Percentiles rank a stretch among this genome's conserved stretches.
These are phyloP conservation scores for Salix dunnii DNA, from an alignment of 345 rosid genomes.

Conservation along the genomic window DNA sequence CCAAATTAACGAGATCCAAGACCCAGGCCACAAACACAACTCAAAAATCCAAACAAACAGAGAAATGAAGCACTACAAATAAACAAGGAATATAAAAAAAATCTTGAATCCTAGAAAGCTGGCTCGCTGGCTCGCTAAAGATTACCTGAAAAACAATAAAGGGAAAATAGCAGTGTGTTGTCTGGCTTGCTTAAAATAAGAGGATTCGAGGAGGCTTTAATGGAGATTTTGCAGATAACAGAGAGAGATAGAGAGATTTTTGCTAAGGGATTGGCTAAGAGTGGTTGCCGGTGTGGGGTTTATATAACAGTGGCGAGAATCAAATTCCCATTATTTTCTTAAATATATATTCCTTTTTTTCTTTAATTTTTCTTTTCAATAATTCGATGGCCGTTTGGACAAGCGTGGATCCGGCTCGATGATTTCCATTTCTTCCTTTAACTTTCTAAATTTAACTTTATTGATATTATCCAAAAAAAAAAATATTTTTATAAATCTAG, in stretches of 20 bases:
- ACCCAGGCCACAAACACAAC: background rate
- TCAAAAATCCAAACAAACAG: background rate
- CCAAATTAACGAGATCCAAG: background rate
- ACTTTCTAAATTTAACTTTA: too few species aligned
- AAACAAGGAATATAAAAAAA: background rate
- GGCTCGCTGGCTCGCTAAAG: background rate
- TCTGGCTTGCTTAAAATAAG: background rate
- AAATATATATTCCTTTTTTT: background rate
- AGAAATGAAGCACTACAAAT: background rate
- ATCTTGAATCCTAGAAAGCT: background rate
- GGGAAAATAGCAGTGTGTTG: background rate
- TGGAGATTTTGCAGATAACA: background rate
- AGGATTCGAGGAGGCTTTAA: background rate
- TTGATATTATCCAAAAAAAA: too few species aligned
- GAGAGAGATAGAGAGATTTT: background rate
- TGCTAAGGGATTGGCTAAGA: background rate
- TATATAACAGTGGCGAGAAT: background rate
- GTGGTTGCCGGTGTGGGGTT: background rate
- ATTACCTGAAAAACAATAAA: background rate
- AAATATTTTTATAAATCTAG: too few species aligned
- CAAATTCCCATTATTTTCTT: background rate
- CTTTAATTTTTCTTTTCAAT: background rate
- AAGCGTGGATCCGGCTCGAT: too few species aligned
- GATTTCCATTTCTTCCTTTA: too few species aligned
- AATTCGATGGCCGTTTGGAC: too few species aligned